Evolutionary conservation across 495 filamentous ascomycete genomes (phyloP), one percentile per base, ranked within the genome.

Genomic region (Aspergillus funiculosus): DNA sequence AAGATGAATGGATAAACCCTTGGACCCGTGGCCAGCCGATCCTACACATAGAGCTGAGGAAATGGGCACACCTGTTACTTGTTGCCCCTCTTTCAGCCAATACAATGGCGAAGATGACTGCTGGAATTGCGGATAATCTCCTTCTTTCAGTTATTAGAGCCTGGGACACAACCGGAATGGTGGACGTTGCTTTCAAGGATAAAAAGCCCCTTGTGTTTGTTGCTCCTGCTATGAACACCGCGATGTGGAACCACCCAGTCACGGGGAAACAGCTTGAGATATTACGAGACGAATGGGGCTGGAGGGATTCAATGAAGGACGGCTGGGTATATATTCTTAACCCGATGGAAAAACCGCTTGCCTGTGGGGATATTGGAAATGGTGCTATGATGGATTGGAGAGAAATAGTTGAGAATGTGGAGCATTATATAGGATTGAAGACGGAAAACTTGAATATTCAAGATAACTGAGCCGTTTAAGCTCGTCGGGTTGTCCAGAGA

Each of bases 181-280:
- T 84, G 6, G 82, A 86, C 50, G 40, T 40, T 8, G 47, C 27
- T 17, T 53, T 61, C 30, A 63, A 60, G 26, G 26, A 28, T 6
- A 52, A 38, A 27, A 58, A 53, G 36, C 50, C 56, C 18, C 45
- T 52, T 30, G 64, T 75, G 15, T 57, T 72, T 29, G 61, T 64
- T 15, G 65, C 64, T 0, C 85, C 80, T 30, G 78, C 82, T 10
- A 89, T 94, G 87, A 91, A 94, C 67, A 87, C 81, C n/a, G 81
- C 80, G 2, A 94, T 94, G 91, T 95, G 83, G 83, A 69, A 70
- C 39, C 86, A 95, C 64, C 89, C 89, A 13, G 64, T 95, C 28
- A 95, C 89, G 0, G 67, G 58, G 35, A 77, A 79, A 50, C 85
- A 94, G 41, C 59, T 95, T 7, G 54, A 59, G n/a, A 63, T 84